Evolutionary conservation across 108 stramenopile species (phyloP).

Genomic region (Cafeteria roenbergensis): DNA sequence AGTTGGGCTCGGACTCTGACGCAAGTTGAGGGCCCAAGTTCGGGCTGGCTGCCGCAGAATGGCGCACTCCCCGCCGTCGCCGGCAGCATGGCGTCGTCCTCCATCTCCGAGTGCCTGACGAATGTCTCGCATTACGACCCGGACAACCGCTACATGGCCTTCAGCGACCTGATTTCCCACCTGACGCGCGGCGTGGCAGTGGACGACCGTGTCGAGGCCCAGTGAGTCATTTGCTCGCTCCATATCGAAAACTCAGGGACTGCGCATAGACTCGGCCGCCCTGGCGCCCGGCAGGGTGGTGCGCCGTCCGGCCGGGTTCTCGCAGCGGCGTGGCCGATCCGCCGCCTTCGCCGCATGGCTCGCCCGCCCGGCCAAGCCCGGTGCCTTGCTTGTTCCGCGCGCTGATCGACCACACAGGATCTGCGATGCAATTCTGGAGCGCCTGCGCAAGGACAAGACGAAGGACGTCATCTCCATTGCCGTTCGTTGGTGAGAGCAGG

Average conservation of each 20-base stretch:
- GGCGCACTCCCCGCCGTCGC: no score
- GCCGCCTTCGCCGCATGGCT: conserved; percentile 58
- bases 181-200: conserved; percentile 46
- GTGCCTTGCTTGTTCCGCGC: neutral
- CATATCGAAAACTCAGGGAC: neutral
- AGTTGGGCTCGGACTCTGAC: no score
- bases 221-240: neutral
- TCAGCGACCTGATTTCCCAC: conserved; percentile 77
- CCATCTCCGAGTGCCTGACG: no score
- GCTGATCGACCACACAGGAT: conserved; percentile 25
- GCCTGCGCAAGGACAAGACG: conserved; percentile 69
- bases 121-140: conserved; percentile 5
- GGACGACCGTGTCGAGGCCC: conserved; percentile 8
- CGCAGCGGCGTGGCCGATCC: no score
- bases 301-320: conserved; percentile 39
- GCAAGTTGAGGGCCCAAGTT: no score
- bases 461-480: conserved; percentile 93
- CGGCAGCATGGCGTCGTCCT: no score
- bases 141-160: conserved; percentile 98
- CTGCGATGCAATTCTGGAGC: conserved; percentile 68
- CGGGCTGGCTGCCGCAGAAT: no score
- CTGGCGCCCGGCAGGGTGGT: neutral
- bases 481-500: conserved; percentile 31
- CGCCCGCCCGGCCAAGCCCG: neutral
- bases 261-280: neutral